Evolutionary conservation across 2,329 filamentous ascomycete genomes (phyloP).

Genomic region (Paecilomyces variotii): DNA sequence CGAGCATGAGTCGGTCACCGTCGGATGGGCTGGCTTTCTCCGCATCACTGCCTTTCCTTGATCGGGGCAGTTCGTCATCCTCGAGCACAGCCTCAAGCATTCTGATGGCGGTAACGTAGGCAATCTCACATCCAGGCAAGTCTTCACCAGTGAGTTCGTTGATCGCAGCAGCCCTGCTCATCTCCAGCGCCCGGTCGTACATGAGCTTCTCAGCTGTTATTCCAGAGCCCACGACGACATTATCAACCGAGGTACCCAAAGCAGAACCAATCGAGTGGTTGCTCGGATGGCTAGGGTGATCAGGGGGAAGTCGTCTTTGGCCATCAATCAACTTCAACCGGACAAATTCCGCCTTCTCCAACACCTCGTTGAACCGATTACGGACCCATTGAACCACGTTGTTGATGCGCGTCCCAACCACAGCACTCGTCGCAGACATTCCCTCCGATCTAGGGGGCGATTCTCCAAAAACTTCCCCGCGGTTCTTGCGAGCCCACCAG

Average conservation of each 20-base stretch:
- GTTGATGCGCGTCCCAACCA: slow-evolving; percentile 67
- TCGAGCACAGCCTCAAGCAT: slow-evolving; percentile 95
- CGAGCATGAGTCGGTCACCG: slow-evolving; percentile 28
- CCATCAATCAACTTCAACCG: slow-evolving; percentile 78
- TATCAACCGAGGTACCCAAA: slow-evolving; percentile 61
- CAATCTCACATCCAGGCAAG: slow-evolving; percentile 77
- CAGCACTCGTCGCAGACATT: slow-evolving; percentile 36
- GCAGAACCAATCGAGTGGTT: slow-evolving; percentile 60
- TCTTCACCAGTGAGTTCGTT: slow-evolving; percentile 93
- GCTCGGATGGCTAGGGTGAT: slow-evolving; percentile 77
- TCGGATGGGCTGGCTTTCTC: slow-evolving; percentile 17
- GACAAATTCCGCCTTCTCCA: slow-evolving; percentile 95
- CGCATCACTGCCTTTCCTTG: slow-evolving; percentile 15
- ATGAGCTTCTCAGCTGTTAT: slow-evolving; percentile 94
- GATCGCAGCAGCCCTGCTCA: slow-evolving; percentile 90
- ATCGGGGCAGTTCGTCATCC: slow-evolving; percentile 54
- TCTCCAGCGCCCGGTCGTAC: slow-evolving; percentile 95
- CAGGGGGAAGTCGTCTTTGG: slow-evolving; percentile 71
- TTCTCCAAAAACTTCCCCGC: slow-evolving; percentile 50
- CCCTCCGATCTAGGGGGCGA: slow-evolving; percentile 36
- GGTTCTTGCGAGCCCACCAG: slow-evolving; percentile 80
- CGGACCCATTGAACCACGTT: slow-evolving; percentile 94
- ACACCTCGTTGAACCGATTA: slow-evolving; percentile 86
- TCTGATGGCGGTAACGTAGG: slow-evolving; percentile 84
- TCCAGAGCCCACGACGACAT: slow-evolving; percentile 76